These are phyloP conservation scores for Lepidopterella palustris DNA, from an alignment of 495 filamentous ascomycete species.

Conservation along the genomic window DNA sequence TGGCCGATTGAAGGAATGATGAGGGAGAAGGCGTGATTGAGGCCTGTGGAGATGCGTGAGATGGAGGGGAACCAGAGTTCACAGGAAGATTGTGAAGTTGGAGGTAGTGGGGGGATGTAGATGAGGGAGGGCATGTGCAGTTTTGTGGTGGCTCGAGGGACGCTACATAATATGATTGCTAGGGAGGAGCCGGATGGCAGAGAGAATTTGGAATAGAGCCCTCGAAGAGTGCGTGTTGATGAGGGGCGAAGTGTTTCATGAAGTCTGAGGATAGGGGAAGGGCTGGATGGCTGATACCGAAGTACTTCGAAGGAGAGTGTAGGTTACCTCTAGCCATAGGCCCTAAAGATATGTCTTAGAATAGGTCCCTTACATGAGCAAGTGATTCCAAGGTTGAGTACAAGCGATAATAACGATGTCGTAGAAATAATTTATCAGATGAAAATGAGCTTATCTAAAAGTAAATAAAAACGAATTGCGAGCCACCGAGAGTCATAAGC, in stretches of 20 bases:
- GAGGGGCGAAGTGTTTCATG: conserved; percentile 37
- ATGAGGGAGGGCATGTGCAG: conserved; percentile 43
- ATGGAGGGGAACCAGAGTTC: conserved; percentile 32
- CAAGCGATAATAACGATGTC: too few relatives aligned
- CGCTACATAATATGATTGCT: conserved; percentile 35
- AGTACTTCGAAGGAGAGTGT: background rate
- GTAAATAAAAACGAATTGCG: too few relatives aligned
- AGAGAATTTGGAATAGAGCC: conserved; percentile 44
- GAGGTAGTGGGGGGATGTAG: conserved; percentile 37
- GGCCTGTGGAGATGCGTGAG: conserved; percentile 18
- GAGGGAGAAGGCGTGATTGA: conserved; percentile 30
- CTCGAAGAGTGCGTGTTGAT: conserved; percentile 39
- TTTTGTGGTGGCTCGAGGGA: conserved; percentile 29
- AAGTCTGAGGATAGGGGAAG: background rate
- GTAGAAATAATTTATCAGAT: too few relatives aligned
- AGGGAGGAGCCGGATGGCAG: conserved; percentile 37
- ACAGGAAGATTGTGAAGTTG: too few relatives aligned
- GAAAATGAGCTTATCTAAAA: too few relatives aligned
- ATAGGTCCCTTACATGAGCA: too few relatives aligned
- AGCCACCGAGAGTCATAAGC: too few relatives aligned
- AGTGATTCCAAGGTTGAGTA: too few relatives aligned
- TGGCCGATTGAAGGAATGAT: conserved; percentile 30
- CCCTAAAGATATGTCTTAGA: too few relatives aligned
- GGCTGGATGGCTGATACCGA: background rate
- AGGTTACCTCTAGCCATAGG: too few relatives aligned